Evolutionary conservation across 768 basidiomycete species (phyloP), one percentile per base, ranked within the genome.

Genomic region (Clitopilus hobsonii): DNA sequence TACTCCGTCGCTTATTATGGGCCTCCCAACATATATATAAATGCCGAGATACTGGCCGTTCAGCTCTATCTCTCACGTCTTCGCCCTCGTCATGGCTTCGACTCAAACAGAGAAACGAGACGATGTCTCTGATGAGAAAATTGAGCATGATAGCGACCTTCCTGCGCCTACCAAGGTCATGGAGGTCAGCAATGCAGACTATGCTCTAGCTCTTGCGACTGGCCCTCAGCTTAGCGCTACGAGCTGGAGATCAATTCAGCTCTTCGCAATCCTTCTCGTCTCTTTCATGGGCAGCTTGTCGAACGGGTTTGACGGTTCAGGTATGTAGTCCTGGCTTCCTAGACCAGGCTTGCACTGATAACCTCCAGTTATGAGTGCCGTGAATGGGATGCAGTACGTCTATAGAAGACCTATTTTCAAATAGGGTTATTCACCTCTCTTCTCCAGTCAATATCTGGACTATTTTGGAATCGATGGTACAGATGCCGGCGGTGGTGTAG

Each of bases 281-380:
- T 70, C 76, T 2, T 78, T 74, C 57, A 75, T 77, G 74, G 73
- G 74, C 6, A 75, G 74, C 57, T 58, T 75, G 58, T 73, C 77
- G 0, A 78, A 78, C 56, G 76, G 77, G 38, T 78, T 78, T 38
- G 75, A 79, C 53, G 76, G 76, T 18, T 73, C 74, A 52, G 74
- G 76, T 75, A 55, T 53, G 70, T 54, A 32, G 53, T 25, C 28
- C 28, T 10, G 29, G 22, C 16, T 27, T 51, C n/a, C 22, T 29
- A 14, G 11, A 23, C 6, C 32, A 36, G 25, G 5, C 51, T 23
- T 53, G 26, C 20, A 41, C 5, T 48, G 8, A 52, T 24, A 14
- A 29, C 5, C 8, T 45, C 5, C 29, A 77, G 77, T 78, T 18
- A 77, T 78, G 74, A 72, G 74, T 59, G 76, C 73, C 16, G 71